Conservation (phyloP, 805 yeast species). For the Spathaspora gorwiae region DNA sequence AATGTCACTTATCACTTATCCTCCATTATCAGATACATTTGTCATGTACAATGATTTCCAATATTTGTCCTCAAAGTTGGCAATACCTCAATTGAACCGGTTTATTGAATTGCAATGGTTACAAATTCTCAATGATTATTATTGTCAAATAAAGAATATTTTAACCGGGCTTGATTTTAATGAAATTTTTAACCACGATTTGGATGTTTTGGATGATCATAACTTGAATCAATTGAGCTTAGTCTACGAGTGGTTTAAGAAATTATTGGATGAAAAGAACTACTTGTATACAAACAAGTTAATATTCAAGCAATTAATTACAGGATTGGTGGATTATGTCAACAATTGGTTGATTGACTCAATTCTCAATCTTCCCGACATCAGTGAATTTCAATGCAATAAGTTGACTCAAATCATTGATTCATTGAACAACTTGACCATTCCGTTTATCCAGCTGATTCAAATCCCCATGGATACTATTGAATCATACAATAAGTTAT, state of each 20-base stretch:
- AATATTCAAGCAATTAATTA: slow-evolving; percentile 23
- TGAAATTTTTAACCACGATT: slow-evolving; percentile 5
- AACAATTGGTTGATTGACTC: slow-evolving; percentile 24
- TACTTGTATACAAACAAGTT: slow-evolving; percentile 22
- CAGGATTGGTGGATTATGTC: slow-evolving; percentile 23
- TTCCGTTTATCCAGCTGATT: slow-evolving; percentile 14
- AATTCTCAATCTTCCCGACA: slow-evolving; percentile 23
- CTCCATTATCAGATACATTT: slow-evolving; percentile 27
- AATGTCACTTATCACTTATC: slow-evolving; percentile 29
- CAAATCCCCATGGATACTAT: slow-evolving; percentile 14
- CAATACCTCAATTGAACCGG: slow-evolving; percentile 9
- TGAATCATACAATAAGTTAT: slow-evolving; percentile 22
- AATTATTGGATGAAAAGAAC: slow-evolving; percentile 15
- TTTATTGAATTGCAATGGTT: slow-evolving; percentile 17
- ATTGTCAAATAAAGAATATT: slow-evolving; percentile 17
- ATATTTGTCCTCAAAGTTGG: slow-evolving; percentile 15
- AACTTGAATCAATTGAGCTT: slow-evolving; percentile 14
- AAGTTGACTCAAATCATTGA: slow-evolving; percentile 26
- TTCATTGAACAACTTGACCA: slow-evolving; percentile 17
- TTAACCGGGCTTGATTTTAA: slow-evolving; percentile 10
- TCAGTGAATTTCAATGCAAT: slow-evolving; percentile 32
- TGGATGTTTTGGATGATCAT: slow-evolving; percentile 15
- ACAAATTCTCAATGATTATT: slow-evolving; percentile 14
- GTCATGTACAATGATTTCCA: slow-evolving; percentile 33
- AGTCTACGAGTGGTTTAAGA: slow-evolving; percentile 20